phyloP scores from a whole-genome alignment of 2,329 filamentous ascomycete genomes.

The Celoporthe dispersa region DNA sequence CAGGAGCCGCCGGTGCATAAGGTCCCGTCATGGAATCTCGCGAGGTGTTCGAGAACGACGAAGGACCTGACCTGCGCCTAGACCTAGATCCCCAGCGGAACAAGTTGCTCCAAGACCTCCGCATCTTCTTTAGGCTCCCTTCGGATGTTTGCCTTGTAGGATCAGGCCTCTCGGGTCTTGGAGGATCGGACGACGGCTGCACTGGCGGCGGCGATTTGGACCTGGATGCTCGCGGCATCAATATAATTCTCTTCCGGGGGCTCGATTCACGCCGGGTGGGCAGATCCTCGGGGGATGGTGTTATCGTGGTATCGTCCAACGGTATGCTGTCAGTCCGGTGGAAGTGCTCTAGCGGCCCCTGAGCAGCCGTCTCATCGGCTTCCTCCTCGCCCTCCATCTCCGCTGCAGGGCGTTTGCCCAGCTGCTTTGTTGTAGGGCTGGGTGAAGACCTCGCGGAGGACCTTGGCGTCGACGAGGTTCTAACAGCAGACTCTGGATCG shows the following conservation, averaged over 20 bases:
- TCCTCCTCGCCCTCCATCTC: constrained; percentile 30
- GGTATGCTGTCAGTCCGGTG: constrained; percentile 55
- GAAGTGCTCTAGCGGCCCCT: constrained; percentile 42
- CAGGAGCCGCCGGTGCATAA: constrained; percentile 38
- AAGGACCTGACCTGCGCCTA: constrained; percentile 61
- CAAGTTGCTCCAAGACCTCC: constrained; percentile 68
- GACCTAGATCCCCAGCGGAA: constrained; percentile 71
- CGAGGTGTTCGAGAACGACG: constrained; percentile 91
- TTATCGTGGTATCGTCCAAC: constrained; percentile 34
- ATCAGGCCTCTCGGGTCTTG: constrained; percentile 54
- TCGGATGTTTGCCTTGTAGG: constrained; percentile 60
- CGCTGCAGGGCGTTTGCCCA: constrained; percentile 36
- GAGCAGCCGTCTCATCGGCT: constrained; percentile 24
- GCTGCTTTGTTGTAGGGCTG: constrained; percentile 32
- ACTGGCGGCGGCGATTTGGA: constrained; percentile 55
- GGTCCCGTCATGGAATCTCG: constrained; percentile 76
- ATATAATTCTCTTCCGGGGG: constrained; percentile 42
- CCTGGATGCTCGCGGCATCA: constrained; percentile 52
- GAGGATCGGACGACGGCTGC: constrained; percentile 45
- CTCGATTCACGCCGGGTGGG: constrained; percentile 37
- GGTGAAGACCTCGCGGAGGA: constrained; percentile 43
- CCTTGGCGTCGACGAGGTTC: constrained; percentile 61
- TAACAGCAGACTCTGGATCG: constrained; percentile 57
- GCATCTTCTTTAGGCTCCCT: constrained; percentile 48
- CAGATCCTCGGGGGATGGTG: constrained; percentile 31